A percentile compares a stretch with the other conserved stretches of the same genome.
Evolutionary conservation across 306 rosid species (phyloP).

Genomic region (Cicer yamashitae): DNA sequence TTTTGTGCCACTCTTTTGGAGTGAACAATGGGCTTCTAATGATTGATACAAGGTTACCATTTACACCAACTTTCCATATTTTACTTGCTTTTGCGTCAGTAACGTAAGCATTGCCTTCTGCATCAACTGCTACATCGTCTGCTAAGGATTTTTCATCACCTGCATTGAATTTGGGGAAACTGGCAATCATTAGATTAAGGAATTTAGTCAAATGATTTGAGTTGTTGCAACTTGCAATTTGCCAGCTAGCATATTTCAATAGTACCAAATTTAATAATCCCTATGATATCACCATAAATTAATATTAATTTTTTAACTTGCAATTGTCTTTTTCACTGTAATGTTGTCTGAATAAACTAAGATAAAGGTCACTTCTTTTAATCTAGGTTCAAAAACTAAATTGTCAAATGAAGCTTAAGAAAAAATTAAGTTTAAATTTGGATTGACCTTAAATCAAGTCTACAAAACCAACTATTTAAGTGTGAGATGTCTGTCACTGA

Average conservation of each 20-base stretch:
- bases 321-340: neutral
- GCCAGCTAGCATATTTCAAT: neutral
- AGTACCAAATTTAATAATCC: neutral
- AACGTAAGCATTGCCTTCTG: slow-evolving; percentile 85
- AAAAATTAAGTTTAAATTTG: too few relatives aligned
- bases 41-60: slow-evolving; percentile 62
- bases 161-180: slow-evolving; percentile 39
- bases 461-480: too few relatives aligned
- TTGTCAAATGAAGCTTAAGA: too few relatives aligned
- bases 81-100: slow-evolving; percentile 66
- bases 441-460: too few relatives aligned
- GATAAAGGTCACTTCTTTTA: too few relatives aligned
- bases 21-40: slow-evolving; percentile 70
- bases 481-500: too few relatives aligned
- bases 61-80: slow-evolving; percentile 88
- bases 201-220: neutral
- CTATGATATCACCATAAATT: neutral
- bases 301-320: neutral
- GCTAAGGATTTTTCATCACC: slow-evolving; percentile 78
- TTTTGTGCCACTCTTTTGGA: slow-evolving; percentile 81
- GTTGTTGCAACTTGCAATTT: neutral
- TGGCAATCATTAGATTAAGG: neutral
- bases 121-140: slow-evolving; percentile 88
- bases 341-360: neutral
- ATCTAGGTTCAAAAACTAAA: too few relatives aligned